Evolutionary conservation across 768 basidiomycete genomes (phyloP), one percentile per base, ranked within the genome.

Genomic region (Cystobasidium tubakii): DNA sequence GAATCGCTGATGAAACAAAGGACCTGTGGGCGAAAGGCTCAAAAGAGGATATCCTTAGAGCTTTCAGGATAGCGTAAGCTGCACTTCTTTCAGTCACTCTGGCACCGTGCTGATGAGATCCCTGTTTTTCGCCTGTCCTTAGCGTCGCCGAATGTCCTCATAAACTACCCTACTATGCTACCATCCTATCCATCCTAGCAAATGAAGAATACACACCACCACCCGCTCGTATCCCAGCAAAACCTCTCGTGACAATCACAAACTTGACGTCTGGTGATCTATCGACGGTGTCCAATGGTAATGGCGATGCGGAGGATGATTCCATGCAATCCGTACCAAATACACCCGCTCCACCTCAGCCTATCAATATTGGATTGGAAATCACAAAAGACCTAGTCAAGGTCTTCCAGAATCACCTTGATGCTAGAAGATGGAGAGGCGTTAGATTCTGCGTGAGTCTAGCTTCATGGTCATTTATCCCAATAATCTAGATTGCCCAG

Each of bases 101-200:
- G 21, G 6, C 7, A 6, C 15, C 39, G 7, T 39, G 39, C 39
- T 39, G 31, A 27, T n/a, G 9, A n/a, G 25, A 33, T 62, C 60
- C 17, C 36, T 62, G 29, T 31, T 39, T n/a, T 62, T 12, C 25
- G 15, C 15, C 57, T 62, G 29, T 12, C 2, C 1, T 10, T 53
- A 76, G 76, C 4, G 50, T 73, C 29, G 91, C 89, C 0, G 91
- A 97, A 82, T 90, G 96, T 78, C 93, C 94, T 0, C 93, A 87
- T 84, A 99, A 98, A 84, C 89, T 91, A 42, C 89, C 92, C 0
- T 90, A 88, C 79, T 93, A 92, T 81, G 91, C 91, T 15, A 87
- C 90, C 13, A 82, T 97, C 21, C 84, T 96, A 62, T 85, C 88
- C 25, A 82, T 87, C 44, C 83, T 97, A 54, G 39, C 54, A n/a